These are phyloP conservation scores for Penicillium bialowiezense DNA, from an alignment of 495 filamentous ascomycete genomes.

Conservation along the genomic window DNA sequence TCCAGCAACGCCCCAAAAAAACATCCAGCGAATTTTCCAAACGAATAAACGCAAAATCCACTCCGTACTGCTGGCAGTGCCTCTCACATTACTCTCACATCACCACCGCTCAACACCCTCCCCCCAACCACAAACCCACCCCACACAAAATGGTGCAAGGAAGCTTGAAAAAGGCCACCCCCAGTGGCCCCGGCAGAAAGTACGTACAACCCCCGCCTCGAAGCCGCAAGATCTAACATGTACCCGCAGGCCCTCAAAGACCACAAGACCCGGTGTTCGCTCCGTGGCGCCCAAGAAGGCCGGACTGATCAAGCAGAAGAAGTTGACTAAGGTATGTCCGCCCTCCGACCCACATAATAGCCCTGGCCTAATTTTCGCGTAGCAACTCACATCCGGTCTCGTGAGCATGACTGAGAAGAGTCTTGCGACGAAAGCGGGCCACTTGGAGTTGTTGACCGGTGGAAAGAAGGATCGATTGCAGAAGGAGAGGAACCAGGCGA, in stretches of 20 bases:
- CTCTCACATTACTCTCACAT: background rate
- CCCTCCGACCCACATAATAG: too few relatives aligned
- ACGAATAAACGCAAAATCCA: background rate
- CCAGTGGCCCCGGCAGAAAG: conserved; percentile 1
- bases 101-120: background rate
- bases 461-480: conserved; percentile 56
- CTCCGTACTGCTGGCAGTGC: conserved; percentile 34
- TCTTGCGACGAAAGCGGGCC: conserved; percentile 67
- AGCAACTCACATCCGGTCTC: conserved; percentile 67
- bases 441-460: conserved; percentile 66
- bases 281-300: conserved; percentile 70
- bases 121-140: background rate
- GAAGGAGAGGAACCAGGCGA: conserved; percentile 16
- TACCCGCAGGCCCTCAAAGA: conserved; percentile 6
- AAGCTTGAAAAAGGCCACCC: conserved; percentile 3
- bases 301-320: conserved; percentile 54
- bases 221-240: conserved; percentile 1
- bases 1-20: conserved; percentile 7
- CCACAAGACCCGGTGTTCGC: conserved; percentile 54
- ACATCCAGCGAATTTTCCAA: background rate
- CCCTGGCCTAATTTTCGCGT: background rate
- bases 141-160: conserved; percentile 6
- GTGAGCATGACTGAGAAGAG: conserved; percentile 61
- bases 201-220: background rate
- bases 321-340: conserved; percentile 57